phyloP scores from a whole-genome alignment of 2,329 filamentous ascomycete species.

The Colletotrichum sp. region DNA sequence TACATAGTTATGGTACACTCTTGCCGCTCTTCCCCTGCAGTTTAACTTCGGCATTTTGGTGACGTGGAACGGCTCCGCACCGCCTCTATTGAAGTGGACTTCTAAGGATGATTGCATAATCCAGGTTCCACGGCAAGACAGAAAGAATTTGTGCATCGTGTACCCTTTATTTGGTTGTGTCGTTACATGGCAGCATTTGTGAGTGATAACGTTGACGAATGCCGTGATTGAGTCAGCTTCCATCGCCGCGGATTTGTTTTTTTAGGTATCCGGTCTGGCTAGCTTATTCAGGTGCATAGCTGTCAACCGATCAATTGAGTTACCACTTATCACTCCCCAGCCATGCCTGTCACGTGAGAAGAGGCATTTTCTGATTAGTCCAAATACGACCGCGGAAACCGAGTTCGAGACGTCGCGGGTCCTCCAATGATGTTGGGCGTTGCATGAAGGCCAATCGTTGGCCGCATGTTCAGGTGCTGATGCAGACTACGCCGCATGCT shows the following conservation, averaged over 20 bases:
- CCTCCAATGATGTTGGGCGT: background rate
- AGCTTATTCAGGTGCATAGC: rapidly evolving
- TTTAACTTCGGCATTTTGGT: background rate
- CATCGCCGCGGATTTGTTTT: background rate
- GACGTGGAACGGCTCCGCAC: background rate
- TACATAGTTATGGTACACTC: background rate
- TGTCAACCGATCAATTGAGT: background rate
- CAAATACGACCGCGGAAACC: background rate
- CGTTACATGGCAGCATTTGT: background rate
- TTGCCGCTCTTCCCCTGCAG: background rate
- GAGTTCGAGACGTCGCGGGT: background rate
- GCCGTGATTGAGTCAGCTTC: background rate
- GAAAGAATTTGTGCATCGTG: rapidly evolving
- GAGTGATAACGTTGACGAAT: background rate
- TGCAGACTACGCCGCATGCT: background rate
- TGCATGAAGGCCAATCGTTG: background rate
- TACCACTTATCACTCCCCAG: background rate
- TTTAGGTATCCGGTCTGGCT: rapidly evolving
- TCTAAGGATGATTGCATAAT: background rate
- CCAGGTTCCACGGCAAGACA: background rate
- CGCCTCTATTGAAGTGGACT: rapidly evolving
- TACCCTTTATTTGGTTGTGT: background rate
- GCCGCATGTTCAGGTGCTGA: background rate
- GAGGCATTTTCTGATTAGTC: rapidly evolving
- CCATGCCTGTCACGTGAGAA: background rate